Evolutionary conservation across 2,329 filamentous ascomycete genomes (phyloP), one percentile per base, ranked within the genome.

Genomic region (Periconia sp.): DNA sequence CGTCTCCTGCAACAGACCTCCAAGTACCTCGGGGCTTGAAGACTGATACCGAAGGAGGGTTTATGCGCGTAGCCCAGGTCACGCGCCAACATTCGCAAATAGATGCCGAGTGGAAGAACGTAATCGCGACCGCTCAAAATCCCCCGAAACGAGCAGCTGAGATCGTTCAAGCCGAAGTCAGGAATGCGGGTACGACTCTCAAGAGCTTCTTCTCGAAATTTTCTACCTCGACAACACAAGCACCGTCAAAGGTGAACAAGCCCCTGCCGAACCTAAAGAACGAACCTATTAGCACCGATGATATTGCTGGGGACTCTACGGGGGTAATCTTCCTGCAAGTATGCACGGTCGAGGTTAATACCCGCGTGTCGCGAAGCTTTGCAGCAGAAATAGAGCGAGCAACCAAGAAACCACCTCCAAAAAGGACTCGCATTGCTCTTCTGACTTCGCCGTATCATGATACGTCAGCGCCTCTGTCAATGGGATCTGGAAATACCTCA

Each of bases 351-450:
- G 82, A 83, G 32, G 85, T 97, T 22, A 81, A 84, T 56, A 95
- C 92, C 0, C 88, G 82, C 33, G 85, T 96, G 1, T 77, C 82
- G 15, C 73, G 81, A 21, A 82, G 78, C 26, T 90, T 97, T 58
- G 85, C 90, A 3, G 80, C 85, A 1, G 95, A 99, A 66, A 81
- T 99, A 9, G 91, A 97, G 72, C 84, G 95, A 48, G 94, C 95
- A 12, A 99, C 95, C 1, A 96, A 97, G 73, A 99, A 99, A 63
- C 89, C 92, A 3, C 94, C 95, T 0, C 94, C 94, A 1, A 96
- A 90, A 65, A 81, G 81, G 9, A 95, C 94, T 0, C 89, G 85
- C 37, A 81, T 99, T 18, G 87, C 92, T 5, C 88, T 97, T 23
- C 73, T 99, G 35, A 96, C 92, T 1, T 91, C 92, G 13, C 95